Percentiles rank a stretch among this genome's conserved stretches.
Conservation (phyloP, 306 rosid genomes). For the Castanopsis chinensis region DNA sequence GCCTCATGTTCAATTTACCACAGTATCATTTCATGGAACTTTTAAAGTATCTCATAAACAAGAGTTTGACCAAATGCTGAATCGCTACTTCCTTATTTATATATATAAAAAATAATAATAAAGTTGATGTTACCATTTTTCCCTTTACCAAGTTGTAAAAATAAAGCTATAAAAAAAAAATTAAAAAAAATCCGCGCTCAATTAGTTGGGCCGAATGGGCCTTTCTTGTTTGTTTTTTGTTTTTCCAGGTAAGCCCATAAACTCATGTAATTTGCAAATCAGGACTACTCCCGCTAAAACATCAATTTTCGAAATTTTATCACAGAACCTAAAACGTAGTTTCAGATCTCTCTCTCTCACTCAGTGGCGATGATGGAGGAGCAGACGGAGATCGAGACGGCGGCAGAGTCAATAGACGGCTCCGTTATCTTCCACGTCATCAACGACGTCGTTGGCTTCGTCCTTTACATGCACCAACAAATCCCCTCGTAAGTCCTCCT, state of each 20-base stretch:
- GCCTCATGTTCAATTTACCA: too few species aligned
- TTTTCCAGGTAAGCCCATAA: background rate
- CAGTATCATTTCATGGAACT: too few species aligned
- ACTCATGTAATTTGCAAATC: background rate
- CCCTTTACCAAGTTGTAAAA: too few species aligned
- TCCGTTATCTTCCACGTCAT: slow-evolving; percentile 62
- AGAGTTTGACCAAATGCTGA: too few species aligned
- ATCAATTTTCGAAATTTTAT: background rate
- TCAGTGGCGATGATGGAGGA: slow-evolving; percentile 15
- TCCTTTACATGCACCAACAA: slow-evolving; percentile 90
- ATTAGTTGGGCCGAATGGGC: background rate
- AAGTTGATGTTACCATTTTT: too few species aligned
- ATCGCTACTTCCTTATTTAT: too few species aligned
- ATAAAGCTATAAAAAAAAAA: too few species aligned
- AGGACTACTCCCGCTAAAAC: background rate
- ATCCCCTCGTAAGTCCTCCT: slow-evolving; percentile 67
- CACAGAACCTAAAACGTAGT: background rate
- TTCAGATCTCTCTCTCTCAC: background rate
- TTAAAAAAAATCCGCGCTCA: too few species aligned
- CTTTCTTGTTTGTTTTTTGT: too few species aligned
- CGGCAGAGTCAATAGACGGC: slow-evolving; percentile 43
- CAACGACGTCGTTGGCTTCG: slow-evolving; percentile 64
- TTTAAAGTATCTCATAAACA: too few species aligned
- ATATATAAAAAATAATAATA: too few species aligned
- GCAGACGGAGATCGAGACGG: slow-evolving; percentile 39